A percentile compares a stretch with the other conserved stretches of the same genome.
Evolutionary conservation across 2,329 filamentous ascomycete genomes (phyloP).

Genomic region (Fusarium sp.): DNA sequence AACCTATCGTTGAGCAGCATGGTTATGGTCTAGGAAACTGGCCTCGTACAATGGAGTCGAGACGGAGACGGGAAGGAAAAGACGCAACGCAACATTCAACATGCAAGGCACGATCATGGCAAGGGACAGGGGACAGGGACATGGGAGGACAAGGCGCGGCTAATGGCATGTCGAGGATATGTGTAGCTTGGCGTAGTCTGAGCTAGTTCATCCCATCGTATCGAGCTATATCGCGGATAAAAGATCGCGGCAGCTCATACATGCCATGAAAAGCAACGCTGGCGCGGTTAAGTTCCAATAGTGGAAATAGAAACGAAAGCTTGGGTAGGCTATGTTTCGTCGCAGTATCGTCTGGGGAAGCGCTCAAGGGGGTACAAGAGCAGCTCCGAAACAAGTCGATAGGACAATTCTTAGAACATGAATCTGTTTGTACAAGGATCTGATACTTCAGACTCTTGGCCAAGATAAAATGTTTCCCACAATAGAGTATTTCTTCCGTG

Average conservation of each 20-base stretch:
- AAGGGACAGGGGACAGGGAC: conserved; percentile 1
- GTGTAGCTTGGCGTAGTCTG: conserved; percentile 23
- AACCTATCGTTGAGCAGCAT: conserved; percentile 41
- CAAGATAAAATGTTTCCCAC: conserved; percentile 1
- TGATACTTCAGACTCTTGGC: not conserved
- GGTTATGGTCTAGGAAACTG: conserved; percentile 40
- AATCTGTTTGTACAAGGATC: conserved; percentile 14
- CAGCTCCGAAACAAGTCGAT: conserved; percentile 9
- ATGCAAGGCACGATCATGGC: conserved; percentile 26
- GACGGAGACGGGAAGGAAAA: conserved; percentile 14
- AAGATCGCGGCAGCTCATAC: conserved; percentile 21
- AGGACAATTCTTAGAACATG: not conserved
- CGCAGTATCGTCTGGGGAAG: conserved; percentile 33
- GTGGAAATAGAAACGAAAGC: conserved; percentile 11
- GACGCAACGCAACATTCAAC: conserved; percentile 1
- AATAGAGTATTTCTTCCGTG: conserved; percentile 8
- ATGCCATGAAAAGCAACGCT: conserved; percentile 14
- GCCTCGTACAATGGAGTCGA: conserved; percentile 33
- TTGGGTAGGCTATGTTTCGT: not conserved
- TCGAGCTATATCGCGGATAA: conserved; percentile 35
- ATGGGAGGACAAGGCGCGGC: conserved; percentile 33
- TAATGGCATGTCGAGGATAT: conserved; percentile 19
- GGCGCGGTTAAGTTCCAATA: conserved; percentile 10
- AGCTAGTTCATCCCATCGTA: conserved; percentile 32
- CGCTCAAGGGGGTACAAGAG: conserved; percentile 26